phyloP scores from a whole-genome alignment of 2,329 filamentous ascomycete species.

The Dactylonectria macrodidyma region DNA sequence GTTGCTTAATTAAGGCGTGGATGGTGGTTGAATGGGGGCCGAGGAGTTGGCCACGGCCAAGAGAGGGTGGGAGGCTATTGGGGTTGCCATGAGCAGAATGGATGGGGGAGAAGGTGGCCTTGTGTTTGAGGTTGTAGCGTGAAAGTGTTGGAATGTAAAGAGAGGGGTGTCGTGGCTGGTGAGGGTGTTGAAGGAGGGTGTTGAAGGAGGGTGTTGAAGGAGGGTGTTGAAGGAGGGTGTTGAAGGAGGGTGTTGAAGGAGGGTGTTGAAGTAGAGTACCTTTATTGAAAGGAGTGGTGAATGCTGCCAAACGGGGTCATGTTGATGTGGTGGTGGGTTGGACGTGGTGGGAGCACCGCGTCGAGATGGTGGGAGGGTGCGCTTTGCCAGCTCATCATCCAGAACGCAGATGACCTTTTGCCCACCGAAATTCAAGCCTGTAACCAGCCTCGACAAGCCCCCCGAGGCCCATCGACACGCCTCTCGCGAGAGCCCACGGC shows the following conservation, averaged over 20 bases:
- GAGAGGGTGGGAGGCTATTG: not conserved
- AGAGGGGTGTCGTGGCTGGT: not conserved
- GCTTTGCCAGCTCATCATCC: conserved; percentile 54
- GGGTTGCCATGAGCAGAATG: not conserved
- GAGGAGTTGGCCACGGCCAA: not conserved
- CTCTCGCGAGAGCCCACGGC: not conserved
- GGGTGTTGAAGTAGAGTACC: not conserved
- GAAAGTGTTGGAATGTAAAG: not conserved
- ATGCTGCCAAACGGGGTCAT: not conserved
- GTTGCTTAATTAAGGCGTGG: conserved; percentile 30
- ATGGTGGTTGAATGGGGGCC: conserved; percentile 12
- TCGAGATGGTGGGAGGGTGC: conserved; percentile 35
- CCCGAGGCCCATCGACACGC: not conserved
- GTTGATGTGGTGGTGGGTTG: conserved; percentile 10
- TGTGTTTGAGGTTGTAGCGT: not conserved
- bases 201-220: conserved; percentile 1
- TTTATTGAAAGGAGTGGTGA: too few relatives aligned
- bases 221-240: conserved; percentile 4
- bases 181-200: conserved; percentile 3
- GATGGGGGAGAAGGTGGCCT: conserved; percentile 1
- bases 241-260: conserved; percentile 3
- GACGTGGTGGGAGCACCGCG: conserved; percentile 29
- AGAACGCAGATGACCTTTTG: conserved; percentile 53
- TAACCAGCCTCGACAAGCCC: not conserved
- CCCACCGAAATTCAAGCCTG: conserved; percentile 2